Evolutionary conservation across 768 basidiomycete genomes (phyloP), one percentile per base, ranked within the genome.

Genomic region (Hericium erinaceus): DNA sequence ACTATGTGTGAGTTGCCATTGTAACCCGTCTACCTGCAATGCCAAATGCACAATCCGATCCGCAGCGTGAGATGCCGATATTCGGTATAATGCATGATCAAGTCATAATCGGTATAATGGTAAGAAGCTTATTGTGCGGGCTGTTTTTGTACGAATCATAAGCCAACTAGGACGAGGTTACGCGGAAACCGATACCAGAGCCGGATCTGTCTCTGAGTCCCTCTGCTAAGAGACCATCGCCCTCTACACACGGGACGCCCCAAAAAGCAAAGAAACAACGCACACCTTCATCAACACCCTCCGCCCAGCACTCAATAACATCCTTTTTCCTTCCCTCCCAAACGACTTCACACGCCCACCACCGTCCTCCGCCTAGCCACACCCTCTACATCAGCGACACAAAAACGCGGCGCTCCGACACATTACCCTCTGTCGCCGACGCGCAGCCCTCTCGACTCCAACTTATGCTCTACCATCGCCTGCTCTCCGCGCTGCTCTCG

Each of bases 1-100:
- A 1, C 72, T 75, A 57, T 82, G 80, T 57, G 87, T 87, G 65
- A 65, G 69, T 54, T 18, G n/a, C 3, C n/a, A 24, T 55, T 18
- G 54, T n/a, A 16, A 2, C 26, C 28, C 9, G 33, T 33, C 9
- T 33, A 10, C 8, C 22, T 39, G 0, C 59, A 59, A 18, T 20
- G 49, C 52, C 55, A 6, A 20, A 6, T 62, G 49, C 55, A 64
- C 38, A 37, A 6, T 6, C 55, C 37, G 9, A 40, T 59, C 52
- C 33, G 33, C 57, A 92, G 86, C 82, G 92, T 8, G 93, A 95
- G 70, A 76, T 94, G 54, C 90, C 89, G 3, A 85, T 95, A 2
- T 89, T 93, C 60, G 88, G 89, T 0, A 75, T 90, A 56, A 68
- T 92, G 4, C 77, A 87, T 24, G 80, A 71, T 24, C 74, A 84